These are phyloP conservation scores for Diplodia intermedia DNA, from an alignment of 2,329 filamentous ascomycete genomes.

Conservation along the genomic window DNA sequence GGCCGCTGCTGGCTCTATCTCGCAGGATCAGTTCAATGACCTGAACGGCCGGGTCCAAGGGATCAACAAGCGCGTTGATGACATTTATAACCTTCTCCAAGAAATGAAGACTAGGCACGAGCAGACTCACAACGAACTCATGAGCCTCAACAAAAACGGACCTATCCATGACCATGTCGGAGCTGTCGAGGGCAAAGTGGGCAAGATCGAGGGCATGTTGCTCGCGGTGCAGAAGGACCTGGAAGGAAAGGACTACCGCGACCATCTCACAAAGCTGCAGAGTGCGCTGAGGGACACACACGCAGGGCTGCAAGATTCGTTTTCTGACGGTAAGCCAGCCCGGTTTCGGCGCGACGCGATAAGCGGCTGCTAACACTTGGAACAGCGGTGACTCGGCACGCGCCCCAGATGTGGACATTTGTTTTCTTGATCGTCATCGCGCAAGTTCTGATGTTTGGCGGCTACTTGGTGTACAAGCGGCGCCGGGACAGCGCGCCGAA, in stretches of 20 bases:
- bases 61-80: slow-evolving; percentile 71
- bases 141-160: slow-evolving; percentile 38
- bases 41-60: slow-evolving; percentile 82
- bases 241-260: slow-evolving; percentile 64
- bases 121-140: slow-evolving; percentile 63
- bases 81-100: slow-evolving; percentile 65
- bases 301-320: slow-evolving; percentile 53
- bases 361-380: slow-evolving; percentile 39
- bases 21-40: slow-evolving; percentile 73
- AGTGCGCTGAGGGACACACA: slow-evolving; percentile 62
- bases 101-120: slow-evolving; percentile 60
- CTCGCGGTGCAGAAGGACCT: slow-evolving; percentile 61
- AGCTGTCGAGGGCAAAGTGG: slow-evolving; percentile 55
- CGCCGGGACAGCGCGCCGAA: slow-evolving; percentile 79
- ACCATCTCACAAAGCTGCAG: slow-evolving; percentile 62
- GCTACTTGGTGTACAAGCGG: slow-evolving; percentile 81
- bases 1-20: slow-evolving; percentile 5
- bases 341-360: slow-evolving; percentile 57
- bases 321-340: slow-evolving; percentile 41
- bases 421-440: slow-evolving; percentile 76
- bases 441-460: slow-evolving; percentile 72
- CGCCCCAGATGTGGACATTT: slow-evolving; percentile 65
- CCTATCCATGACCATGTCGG: slow-evolving; percentile 44
- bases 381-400: slow-evolving; percentile 59
- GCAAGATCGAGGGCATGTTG: slow-evolving; percentile 59